These are phyloP conservation scores for Aspergillus ochraceoroseus DNA, from an alignment of 2,329 filamentous ascomycete species.

Conservation along the genomic window DNA sequence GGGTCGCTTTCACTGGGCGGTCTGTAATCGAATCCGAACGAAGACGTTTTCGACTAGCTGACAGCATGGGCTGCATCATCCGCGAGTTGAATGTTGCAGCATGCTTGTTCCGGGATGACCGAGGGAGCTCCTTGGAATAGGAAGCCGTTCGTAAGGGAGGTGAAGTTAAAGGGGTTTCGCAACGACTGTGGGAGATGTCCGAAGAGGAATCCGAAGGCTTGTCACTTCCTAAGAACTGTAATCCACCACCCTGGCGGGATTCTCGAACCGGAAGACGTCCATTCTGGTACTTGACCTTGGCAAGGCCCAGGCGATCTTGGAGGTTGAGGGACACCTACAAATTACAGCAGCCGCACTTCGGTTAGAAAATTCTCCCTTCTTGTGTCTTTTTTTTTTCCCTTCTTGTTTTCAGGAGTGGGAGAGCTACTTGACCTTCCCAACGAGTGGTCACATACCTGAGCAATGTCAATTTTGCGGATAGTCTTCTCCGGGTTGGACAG, in stretches of 20 bases:
- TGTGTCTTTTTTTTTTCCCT: not conserved
- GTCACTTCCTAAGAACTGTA: conserved; percentile 61
- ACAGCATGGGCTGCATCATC: conserved; percentile 43
- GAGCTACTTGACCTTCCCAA: not conserved
- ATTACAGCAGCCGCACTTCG: conserved; percentile 12
- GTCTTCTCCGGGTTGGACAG: conserved; percentile 36
- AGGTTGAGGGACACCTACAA: conserved; percentile 82
- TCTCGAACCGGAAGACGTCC: conserved; percentile 79
- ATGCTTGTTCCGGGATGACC: conserved; percentile 45
- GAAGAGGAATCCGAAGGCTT: conserved; percentile 83
- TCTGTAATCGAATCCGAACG: conserved; percentile 58
- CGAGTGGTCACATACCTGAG: conserved; percentile 32
- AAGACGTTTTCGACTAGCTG: conserved; percentile 61
- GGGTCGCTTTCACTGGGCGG: conserved; percentile 55
- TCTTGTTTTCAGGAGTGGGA: no score
- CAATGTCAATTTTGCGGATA: conserved; percentile 41
- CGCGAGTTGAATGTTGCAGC: conserved; percentile 43
- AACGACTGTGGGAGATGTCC: conserved; percentile 62
- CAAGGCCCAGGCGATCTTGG: conserved; percentile 88
- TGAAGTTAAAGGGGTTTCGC: conserved; percentile 60
- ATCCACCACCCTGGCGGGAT: conserved; percentile 72
- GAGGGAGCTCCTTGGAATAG: conserved; percentile 76
- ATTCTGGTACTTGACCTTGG: conserved; percentile 95
- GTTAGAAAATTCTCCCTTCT: conserved; percentile 21
- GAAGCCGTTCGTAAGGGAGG: conserved; percentile 77